Conservation (phyloP, 139 green algal genomes). For the Pseudopediastrum boryanum region DNA sequence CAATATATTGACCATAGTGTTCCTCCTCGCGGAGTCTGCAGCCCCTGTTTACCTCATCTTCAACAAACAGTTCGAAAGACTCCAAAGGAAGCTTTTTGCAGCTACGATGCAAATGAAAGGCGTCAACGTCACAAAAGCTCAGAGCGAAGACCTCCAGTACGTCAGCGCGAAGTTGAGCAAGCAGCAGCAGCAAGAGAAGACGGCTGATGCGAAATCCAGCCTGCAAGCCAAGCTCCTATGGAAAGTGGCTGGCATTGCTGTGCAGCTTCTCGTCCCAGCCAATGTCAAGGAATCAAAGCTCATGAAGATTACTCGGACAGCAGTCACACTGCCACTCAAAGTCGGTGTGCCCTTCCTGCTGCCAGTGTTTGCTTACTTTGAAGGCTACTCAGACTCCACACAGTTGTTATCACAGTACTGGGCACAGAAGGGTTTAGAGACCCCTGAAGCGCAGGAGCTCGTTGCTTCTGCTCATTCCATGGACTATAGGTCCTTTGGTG, state of each 20-base stretch:
- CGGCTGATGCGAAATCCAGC: neutral
- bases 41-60: constrained; percentile 14
- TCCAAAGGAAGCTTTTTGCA: constrained; percentile 18
- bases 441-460: neutral
- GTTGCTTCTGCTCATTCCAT: neutral
- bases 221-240: neutral
- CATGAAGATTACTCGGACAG: neutral
- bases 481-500: constrained; percentile 11
- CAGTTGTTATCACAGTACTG: constrained; percentile 11
- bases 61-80: neutral
- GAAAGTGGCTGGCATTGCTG: neutral
- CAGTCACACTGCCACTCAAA: neutral
- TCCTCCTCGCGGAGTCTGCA: too few relatives aligned
- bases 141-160: neutral
- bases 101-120: constrained; percentile 5
- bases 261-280: constrained; percentile 1
- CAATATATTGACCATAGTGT: too few relatives aligned
- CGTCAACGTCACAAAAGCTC: neutral
- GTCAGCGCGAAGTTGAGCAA: neutral
- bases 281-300: neutral
- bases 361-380: constrained; percentile 4
- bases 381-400: neutral
- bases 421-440: neutral
- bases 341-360: constrained; percentile 15
- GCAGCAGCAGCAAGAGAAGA: neutral